phyloP scores from a whole-genome alignment of 805 yeast species.

The Phaffomyces thermotolerans region DNA sequence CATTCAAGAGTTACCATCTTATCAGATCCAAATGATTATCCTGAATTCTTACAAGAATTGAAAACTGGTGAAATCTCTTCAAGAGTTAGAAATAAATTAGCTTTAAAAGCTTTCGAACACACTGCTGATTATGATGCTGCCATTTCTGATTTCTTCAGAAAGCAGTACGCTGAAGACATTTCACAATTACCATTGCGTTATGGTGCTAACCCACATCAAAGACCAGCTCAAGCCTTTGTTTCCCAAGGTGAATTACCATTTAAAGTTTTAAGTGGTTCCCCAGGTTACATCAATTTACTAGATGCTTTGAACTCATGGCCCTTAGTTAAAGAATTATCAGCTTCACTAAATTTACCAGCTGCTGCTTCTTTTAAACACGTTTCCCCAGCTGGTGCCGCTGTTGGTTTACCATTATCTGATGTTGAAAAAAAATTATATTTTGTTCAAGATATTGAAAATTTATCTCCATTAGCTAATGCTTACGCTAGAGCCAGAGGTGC shows the following conservation, averaged over 20 bases:
- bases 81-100: conserved; percentile 73
- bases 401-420: conserved; percentile 87
- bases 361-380: conserved; percentile 99
- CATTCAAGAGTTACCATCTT: conserved; percentile 93
- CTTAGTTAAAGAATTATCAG: conserved; percentile 91
- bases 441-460: conserved; percentile 88
- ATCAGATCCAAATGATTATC: conserved; percentile 91
- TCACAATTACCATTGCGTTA: conserved; percentile 93
- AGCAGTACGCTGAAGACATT: conserved; percentile 84
- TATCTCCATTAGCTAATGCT: conserved; percentile 95
- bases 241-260: conserved; percentile 84
- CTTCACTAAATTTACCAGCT: conserved; percentile 91
- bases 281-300: conserved; percentile 93
- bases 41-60: conserved; percentile 78
- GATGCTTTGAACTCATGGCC: conserved; percentile 99
- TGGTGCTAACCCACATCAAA: conserved; percentile 99
- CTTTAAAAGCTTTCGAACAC: conserved; percentile 95
- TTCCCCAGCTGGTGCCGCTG: conserved; percentile 98
- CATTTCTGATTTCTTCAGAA: conserved; percentile 95
- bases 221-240: conserved; percentile 96
- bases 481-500: conserved; percentile 99
- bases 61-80: conserved; percentile 58
- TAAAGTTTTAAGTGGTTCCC: conserved; percentile 89
- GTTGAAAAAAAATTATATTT: conserved; percentile 92
- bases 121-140: conserved; percentile 97